Percentiles rank a stretch among this genome's conserved stretches.
Conservation (phyloP, 1,284 basidiomycete species). For the Apiotrichum sp. region DNA sequence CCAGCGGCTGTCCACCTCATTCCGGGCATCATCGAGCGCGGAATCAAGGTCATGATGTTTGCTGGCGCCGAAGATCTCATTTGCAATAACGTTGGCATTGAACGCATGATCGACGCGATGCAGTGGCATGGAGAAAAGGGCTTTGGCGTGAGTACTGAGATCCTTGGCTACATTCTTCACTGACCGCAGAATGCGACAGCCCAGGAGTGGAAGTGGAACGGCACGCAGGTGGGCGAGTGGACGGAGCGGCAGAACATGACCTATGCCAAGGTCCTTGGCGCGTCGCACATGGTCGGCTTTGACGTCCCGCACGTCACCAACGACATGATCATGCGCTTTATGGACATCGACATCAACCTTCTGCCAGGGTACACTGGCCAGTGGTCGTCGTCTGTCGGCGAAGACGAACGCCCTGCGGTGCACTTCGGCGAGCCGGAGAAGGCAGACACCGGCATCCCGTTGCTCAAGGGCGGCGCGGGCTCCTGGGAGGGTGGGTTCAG, state of each 20-base stretch:
- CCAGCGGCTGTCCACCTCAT: slow-evolving; percentile 71
- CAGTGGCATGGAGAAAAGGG: slow-evolving; percentile 81
- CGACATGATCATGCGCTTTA: slow-evolving; percentile 97
- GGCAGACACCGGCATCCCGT: slow-evolving; percentile 46
- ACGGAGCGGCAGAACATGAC: slow-evolving; percentile 79
- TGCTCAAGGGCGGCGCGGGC: slow-evolving; percentile 62
- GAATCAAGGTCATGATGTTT: slow-evolving; percentile 82
- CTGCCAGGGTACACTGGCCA: slow-evolving; percentile 67
- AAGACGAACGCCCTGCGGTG: slow-evolving; percentile 32
- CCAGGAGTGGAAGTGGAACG: slow-evolving; percentile 72
- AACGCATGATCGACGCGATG: slow-evolving; percentile 74
- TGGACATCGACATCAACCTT: slow-evolving; percentile 77
- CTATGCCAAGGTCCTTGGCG: slow-evolving; percentile 78
- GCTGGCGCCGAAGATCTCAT: slow-evolving; percentile 94
- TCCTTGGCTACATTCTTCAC: neutral
- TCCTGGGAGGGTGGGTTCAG: slow-evolving; percentile 62
- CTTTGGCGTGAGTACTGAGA: slow-evolving; percentile 59
- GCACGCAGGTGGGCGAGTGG: slow-evolving; percentile 80
- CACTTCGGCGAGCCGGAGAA: slow-evolving; percentile 22
- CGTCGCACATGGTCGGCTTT: slow-evolving; percentile 87
- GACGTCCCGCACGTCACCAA: slow-evolving; percentile 83
- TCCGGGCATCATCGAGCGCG: slow-evolving; percentile 65
- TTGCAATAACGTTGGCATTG: slow-evolving; percentile 89
- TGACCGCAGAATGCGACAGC: slow-evolving; percentile 55
- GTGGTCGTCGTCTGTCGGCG: slow-evolving; percentile 39